Conservation (phyloP, 495 filamentous ascomycete species). For the Hypoxylon rickii region DNA sequence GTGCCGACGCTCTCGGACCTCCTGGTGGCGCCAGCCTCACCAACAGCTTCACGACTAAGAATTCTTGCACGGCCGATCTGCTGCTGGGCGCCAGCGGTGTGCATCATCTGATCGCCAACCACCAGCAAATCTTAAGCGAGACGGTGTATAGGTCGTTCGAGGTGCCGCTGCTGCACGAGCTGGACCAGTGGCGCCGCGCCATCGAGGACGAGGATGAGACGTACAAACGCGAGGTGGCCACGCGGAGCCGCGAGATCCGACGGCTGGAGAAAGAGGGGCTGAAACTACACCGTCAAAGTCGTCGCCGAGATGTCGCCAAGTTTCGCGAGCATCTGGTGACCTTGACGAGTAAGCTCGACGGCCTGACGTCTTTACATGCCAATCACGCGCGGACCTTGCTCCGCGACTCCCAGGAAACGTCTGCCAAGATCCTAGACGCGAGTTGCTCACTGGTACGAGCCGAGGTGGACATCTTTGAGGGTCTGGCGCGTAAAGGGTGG, state of each 20-base stretch:
- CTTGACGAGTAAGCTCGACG: constrained; percentile 63
- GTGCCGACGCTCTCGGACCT: constrained; percentile 50
- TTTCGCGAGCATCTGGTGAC: constrained; percentile 61
- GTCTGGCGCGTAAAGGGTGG: constrained; percentile 66
- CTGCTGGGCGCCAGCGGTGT: constrained; percentile 63
- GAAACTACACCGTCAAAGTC: constrained; percentile 58
- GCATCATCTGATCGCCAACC: constrained; percentile 67
- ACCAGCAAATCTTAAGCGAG: constrained; percentile 66
- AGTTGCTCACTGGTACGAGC: constrained; percentile 64
- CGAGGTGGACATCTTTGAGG: constrained; percentile 69
- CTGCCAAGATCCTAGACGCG: constrained; percentile 60
- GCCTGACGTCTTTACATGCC: constrained; percentile 61
- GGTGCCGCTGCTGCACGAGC: constrained; percentile 65
- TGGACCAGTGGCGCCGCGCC: constrained; percentile 62
- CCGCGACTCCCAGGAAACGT: constrained; percentile 62
- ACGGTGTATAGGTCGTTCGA: constrained; percentile 68
- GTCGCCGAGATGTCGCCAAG: constrained; percentile 53
- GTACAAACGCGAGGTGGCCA: constrained; percentile 55
- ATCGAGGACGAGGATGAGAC: constrained; percentile 63
- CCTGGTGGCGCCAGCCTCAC: constrained; percentile 41
- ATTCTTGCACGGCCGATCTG: constrained; percentile 61
- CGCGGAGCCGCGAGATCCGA: constrained; percentile 58
- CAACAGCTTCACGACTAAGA: constrained; percentile 55
- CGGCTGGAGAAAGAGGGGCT: constrained; percentile 64
- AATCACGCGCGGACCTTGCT: constrained; percentile 59